Evolutionary conservation across 805 yeast genomes (phyloP), one percentile per base, ranked within the genome.

Genomic region (Lipomyces orientalis): DNA sequence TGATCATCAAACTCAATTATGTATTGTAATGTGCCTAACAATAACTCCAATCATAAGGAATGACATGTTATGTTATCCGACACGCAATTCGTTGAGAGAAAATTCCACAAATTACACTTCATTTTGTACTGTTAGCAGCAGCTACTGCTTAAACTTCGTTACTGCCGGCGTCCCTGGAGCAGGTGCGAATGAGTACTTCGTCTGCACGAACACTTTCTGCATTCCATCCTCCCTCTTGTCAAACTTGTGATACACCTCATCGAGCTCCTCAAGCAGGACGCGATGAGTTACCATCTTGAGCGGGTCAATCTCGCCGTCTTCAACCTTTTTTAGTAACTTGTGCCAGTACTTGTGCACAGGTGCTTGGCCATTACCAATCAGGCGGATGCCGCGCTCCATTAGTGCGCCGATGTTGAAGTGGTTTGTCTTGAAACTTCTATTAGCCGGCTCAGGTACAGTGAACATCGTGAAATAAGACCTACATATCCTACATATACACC

Each of bases 261-360:
- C 29, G 58, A 61, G 52, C 22, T 67, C 71, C 19, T 66, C 59
- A 37, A 67, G 46, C 33, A 51, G 9, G 31, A 61, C 29, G 34
- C 67, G 49, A 25, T 67, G 70, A 22, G 67, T 61, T 16, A 65
- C 34, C 43, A 65, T 65, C 19, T 65, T 56, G 12, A 65, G 39
- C 16, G 69, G 69, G 37, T 65, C 69, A 39, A 65, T 65, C 37
- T 46, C 70, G 19, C 65, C 71, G 14, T 6, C 12, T 33, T 46
- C 67, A 39, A 66, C 46, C 43, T 66, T 66, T 22, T 66, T 49
- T 14, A 58, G 29, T 43, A 67, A 31, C 54, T 66, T 49, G 33
- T 66, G 56, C 70, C 70, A 67, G 39, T 67, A 67, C 51, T 62
- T 67, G 43, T 67, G 70, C 35, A 67, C 70, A 7, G 70, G 70